phyloP scores from a whole-genome alignment of 768 basidiomycete genomes.

The Galerina sulciceps region DNA sequence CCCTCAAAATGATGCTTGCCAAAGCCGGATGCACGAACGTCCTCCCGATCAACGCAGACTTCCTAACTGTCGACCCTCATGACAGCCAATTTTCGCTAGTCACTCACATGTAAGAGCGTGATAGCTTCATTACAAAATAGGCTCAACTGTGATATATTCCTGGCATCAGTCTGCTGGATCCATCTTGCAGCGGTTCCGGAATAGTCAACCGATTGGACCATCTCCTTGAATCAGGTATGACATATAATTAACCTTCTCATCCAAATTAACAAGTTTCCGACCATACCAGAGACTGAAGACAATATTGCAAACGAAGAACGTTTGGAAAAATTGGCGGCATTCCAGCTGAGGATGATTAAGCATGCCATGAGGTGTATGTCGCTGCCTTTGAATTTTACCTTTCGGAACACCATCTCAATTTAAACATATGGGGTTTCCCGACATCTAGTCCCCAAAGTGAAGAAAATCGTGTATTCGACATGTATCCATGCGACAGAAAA shows the following conservation, averaged over 20 bases:
- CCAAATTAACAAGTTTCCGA: neutral
- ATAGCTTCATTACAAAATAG: slow-evolving; percentile 1
- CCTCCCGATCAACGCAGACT: slow-evolving; percentile 77
- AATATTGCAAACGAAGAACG: slow-evolving; percentile 66
- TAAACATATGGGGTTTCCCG: slow-evolving; percentile 18
- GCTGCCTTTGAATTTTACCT: slow-evolving; percentile 17
- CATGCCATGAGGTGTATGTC: slow-evolving; percentile 93
- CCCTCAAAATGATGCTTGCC: slow-evolving; percentile 83
- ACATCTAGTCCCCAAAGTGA: slow-evolving; percentile 70
- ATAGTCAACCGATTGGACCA: slow-evolving; percentile 91
- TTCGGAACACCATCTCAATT: slow-evolving; percentile 17
- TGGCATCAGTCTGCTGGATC: slow-evolving; percentile 84
- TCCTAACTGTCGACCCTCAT: slow-evolving; percentile 75
- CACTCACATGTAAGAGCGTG: slow-evolving; percentile 81
- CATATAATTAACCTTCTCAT: neutral
- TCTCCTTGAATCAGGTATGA: slow-evolving; percentile 71
- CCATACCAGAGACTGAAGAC: slow-evolving; percentile 55
- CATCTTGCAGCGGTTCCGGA: slow-evolving; percentile 95
- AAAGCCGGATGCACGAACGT: slow-evolving; percentile 86
- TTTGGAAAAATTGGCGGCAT: slow-evolving; percentile 80
- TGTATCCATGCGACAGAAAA: slow-evolving; percentile 95
- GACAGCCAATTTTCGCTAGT: slow-evolving; percentile 65
- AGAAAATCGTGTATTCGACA: slow-evolving; percentile 95
- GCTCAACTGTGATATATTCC: slow-evolving; percentile 4
- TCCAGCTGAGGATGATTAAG: slow-evolving; percentile 89